These are phyloP conservation scores for Larix kaempferi DNA, from an alignment of 75 land plant species.

Conservation along the genomic window DNA sequence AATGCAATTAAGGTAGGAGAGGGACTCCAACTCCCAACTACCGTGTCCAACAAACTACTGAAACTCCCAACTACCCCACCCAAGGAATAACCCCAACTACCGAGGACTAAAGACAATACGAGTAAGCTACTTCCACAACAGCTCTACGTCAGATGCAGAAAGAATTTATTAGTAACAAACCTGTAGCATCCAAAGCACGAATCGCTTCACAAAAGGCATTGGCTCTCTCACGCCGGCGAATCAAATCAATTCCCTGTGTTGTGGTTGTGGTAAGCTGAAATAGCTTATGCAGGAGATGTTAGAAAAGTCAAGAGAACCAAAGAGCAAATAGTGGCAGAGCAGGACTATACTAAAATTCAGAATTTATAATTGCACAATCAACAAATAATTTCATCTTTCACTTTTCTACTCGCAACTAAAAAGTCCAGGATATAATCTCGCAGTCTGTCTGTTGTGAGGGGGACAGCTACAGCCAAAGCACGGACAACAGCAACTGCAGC, in stretches of 20 bases:
- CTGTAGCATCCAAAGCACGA: constrained; percentile 98
- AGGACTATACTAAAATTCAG: not conserved
- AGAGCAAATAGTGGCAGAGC: not conserved
- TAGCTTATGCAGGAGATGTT: constrained; percentile 94
- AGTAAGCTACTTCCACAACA: not conserved
- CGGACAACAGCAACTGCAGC: constrained; percentile 84
- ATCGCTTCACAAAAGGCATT: constrained; percentile 92
- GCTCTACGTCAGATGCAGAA: not conserved
- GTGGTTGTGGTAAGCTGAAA: constrained; percentile 53
- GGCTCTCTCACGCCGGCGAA: constrained; percentile 78
- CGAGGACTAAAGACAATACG: too few relatives aligned
- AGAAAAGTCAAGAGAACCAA: constrained; percentile 43
- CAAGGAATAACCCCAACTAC: too few relatives aligned
- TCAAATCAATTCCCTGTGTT: constrained; percentile 39
- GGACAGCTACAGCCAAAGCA: constrained; percentile 78
- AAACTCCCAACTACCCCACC: too few relatives aligned
- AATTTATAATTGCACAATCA: not conserved
- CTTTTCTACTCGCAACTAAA: not conserved
- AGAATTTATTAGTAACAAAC: constrained; percentile 29
- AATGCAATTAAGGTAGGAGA: too few relatives aligned
- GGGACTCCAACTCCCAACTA: too few relatives aligned
- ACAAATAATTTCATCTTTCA: not conserved
- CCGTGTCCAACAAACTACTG: too few relatives aligned
- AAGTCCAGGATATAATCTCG: constrained; percentile 93
- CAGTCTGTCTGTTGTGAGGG: constrained; percentile 75